Conservation (phyloP, 305 asterid species). For the Solanum hybrid region DNA sequence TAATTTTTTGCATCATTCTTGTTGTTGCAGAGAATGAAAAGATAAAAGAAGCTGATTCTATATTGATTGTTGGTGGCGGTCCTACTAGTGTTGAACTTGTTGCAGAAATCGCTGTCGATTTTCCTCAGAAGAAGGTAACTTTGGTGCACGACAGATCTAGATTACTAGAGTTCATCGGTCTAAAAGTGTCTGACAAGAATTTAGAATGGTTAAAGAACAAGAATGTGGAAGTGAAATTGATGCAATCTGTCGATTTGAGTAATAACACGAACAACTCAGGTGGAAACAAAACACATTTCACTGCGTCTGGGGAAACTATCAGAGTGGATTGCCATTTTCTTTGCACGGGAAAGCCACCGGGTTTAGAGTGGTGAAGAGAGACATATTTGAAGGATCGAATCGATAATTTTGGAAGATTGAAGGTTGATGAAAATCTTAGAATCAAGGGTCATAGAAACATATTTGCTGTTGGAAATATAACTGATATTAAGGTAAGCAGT, state of each 20-base stretch:
- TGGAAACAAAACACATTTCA: slow-evolving; percentile 28
- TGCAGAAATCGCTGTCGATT: slow-evolving; percentile 67
- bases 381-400: slow-evolving; percentile 18
- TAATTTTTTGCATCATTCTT: background rate
- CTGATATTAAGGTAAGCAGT: slow-evolving; percentile 49
- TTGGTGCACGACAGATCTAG: slow-evolving; percentile 60
- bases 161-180: slow-evolving; percentile 68
- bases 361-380: slow-evolving; percentile 51
- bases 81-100: slow-evolving; percentile 85
- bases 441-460: slow-evolving; percentile 56
- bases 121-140: slow-evolving; percentile 42
- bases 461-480: slow-evolving; percentile 62
- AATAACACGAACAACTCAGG: slow-evolving; percentile 19
- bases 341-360: slow-evolving; percentile 61
- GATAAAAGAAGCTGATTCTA: slow-evolving; percentile 45
- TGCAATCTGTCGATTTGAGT: slow-evolving; percentile 39
- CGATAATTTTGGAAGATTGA: background rate
- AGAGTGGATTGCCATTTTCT: slow-evolving; percentile 43
- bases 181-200: slow-evolving; percentile 52
- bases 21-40: slow-evolving; percentile 44
- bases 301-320: slow-evolving; percentile 52
- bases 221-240: slow-evolving; percentile 56
- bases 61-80: slow-evolving; percentile 74
- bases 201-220: slow-evolving; percentile 58
- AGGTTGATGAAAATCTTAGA: slow-evolving; percentile 5